Evolutionary conservation across 148 eudicot species (phyloP).

Genomic region (Rhododendron mucronatum): DNA sequence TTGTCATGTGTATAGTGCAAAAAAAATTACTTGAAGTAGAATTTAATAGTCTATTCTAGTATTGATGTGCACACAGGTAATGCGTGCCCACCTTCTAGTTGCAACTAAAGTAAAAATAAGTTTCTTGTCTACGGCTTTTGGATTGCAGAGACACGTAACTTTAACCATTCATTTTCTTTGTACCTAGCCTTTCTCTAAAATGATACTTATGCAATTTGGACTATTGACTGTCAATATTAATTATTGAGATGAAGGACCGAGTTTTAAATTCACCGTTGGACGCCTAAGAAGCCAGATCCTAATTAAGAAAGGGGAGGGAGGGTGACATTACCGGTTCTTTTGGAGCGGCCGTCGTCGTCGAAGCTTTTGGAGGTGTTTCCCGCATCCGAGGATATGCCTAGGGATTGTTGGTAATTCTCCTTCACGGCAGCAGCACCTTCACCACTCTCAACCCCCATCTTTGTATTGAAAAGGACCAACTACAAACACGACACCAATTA

Average conservation of each 20-base stretch:
- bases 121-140: neutral
- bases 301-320: neutral
- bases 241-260: neutral
- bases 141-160: neutral
- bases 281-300: neutral
- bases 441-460: conserved; percentile 27
- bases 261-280: neutral
- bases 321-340: conserved; percentile 34
- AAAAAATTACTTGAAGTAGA: neutral
- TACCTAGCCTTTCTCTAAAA: too few species aligned
- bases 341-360: conserved; percentile 52
- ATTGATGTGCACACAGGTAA: neutral
- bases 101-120: too few species aligned
- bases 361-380: conserved; percentile 24
- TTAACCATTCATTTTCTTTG: neutral
- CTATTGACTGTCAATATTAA: too few species aligned
- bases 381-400: conserved; percentile 22
- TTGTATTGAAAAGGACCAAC: neutral
- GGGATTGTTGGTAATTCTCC: conserved; percentile 18
- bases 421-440: conserved; percentile 22
- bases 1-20: neutral
- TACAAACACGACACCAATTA: neutral
- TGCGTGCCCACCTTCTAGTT: too few species aligned
- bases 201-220: too few species aligned
- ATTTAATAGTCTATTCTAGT: neutral